Evolutionary conservation across 1,284 basidiomycete genomes (phyloP).

Genomic region (Termitomyces sp.): DNA sequence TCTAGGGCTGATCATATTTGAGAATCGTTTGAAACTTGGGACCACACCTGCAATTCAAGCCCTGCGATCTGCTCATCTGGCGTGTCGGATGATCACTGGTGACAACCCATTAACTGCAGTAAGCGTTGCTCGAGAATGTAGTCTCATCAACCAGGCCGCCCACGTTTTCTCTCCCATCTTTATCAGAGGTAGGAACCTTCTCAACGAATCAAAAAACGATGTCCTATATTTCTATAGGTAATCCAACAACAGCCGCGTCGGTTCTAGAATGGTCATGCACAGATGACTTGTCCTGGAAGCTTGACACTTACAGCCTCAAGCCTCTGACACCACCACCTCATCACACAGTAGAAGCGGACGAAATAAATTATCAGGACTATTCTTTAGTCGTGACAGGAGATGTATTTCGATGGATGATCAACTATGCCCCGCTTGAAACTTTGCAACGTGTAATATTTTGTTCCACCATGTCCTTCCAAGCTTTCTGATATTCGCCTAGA

Average conservation of each 20-base stretch:
- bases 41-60: constrained; percentile 90
- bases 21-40: constrained; percentile 96
- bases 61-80: constrained; percentile 85
- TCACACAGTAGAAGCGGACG: constrained; percentile 62
- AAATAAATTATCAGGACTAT: constrained; percentile 81
- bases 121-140: constrained; percentile 94
- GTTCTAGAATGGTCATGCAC: constrained; percentile 89
- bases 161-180: constrained; percentile 92
- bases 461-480: neutral
- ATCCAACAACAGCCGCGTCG: constrained; percentile 55
- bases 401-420: constrained; percentile 98
- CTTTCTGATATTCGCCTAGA: constrained; percentile 43
- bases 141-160: constrained; percentile 82
- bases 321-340: constrained; percentile 66
- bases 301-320: constrained; percentile 87
- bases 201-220: neutral
- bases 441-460: constrained; percentile 74
- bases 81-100: constrained; percentile 97
- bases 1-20: constrained; percentile 95
- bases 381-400: constrained; percentile 94
- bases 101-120: constrained; percentile 97
- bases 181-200: constrained; percentile 51
- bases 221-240: constrained; percentile 40
- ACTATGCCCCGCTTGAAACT: constrained; percentile 90
- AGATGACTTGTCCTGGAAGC: constrained; percentile 82